phyloP scores from a whole-genome alignment of 2,329 filamentous ascomycete genomes.

The Cladorrhinum sp. region DNA sequence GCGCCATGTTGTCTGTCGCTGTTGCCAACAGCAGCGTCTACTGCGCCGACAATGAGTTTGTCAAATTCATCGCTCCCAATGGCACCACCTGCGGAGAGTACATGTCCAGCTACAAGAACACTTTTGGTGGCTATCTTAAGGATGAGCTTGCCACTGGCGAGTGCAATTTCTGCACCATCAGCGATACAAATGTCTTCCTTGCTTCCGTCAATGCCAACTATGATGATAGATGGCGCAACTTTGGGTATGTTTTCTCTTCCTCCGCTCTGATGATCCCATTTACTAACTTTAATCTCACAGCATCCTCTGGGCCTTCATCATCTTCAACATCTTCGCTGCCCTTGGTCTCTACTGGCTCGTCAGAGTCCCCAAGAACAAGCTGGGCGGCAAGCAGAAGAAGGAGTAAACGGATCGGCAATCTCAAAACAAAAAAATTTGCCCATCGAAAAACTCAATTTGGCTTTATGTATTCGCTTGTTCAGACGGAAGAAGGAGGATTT shows the following conservation, averaged over 20 bases:
- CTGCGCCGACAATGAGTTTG: conserved; percentile 68
- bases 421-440: not conserved
- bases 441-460: not conserved
- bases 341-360: conserved; percentile 47
- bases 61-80: conserved; percentile 60
- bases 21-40: conserved; percentile 63
- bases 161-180: conserved; percentile 56
- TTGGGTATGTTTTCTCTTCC: conserved; percentile 38
- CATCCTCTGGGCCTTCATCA: conserved; percentile 52
- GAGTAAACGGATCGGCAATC: conserved; percentile 14
- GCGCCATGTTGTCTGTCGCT: conserved; percentile 66
- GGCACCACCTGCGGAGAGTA: conserved; percentile 61
- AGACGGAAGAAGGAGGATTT: not conserved
- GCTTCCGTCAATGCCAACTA: conserved; percentile 50
- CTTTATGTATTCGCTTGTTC: not conserved
- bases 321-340: conserved; percentile 51
- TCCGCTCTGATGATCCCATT: not conserved
- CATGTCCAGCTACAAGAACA: conserved; percentile 47
- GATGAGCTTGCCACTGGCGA: conserved; percentile 45
- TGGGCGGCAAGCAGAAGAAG: conserved; percentile 25
- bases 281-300: conserved; percentile 36
- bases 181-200: conserved; percentile 52
- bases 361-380: conserved; percentile 36
- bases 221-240: conserved; percentile 63
- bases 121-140: conserved; percentile 51